Base-by-base conservation (phyloP, 208 protist species). In the Acanthamoeba castellanii region DNA sequence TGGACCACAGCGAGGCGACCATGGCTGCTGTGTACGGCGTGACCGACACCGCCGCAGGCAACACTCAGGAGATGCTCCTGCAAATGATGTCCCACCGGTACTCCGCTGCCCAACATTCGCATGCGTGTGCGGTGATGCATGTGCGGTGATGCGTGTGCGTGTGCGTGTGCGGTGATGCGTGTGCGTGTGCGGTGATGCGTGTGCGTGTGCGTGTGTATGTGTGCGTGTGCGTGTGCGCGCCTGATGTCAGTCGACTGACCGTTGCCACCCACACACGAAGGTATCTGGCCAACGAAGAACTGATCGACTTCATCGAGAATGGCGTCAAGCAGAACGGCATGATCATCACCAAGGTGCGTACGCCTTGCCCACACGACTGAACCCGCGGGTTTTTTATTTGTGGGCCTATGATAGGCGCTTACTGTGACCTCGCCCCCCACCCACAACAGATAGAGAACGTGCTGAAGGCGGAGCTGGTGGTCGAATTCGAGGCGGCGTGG, bases 221-320 rank as follows among this genome's bases (percentile, higher is more conserved):
- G 61, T n/a, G 61, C 4, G 27, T 18, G n/a, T n/a, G n/a, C n/a
- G n/a, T n/a, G 52, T 16, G 52, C 16, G 52, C 52, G 52, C 52
- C 11, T 16, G 11, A 57, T 16, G 52, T 57, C 52, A 20, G 7
- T 57, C 52, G 16, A 59, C 47, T 27, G 45, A 30, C 34, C n/a
- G 16, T 25, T 59, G 55, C 55, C 7, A 57, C 55, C 16, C 55
- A 18, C 2, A 6, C 1, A 22, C 5, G 13, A 2, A 55, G 81
- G 0, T 89, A 89, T 64, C 81, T 89, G 20, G 27, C 52, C 50
- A 89, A 89, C 50, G 45, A 64, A 9, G 45, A 89, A 30, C 1
- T 89, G 50, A 55, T 89, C 30, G 81, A 89, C 27, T 89, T 89
- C 52, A 66, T 89, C 30, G 81, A 89, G 50, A 55, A 89, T 22